These are phyloP conservation scores for Panicum hallii DNA, from an alignment of 202 grass and related monocot genomes.

Conservation along the genomic window DNA sequence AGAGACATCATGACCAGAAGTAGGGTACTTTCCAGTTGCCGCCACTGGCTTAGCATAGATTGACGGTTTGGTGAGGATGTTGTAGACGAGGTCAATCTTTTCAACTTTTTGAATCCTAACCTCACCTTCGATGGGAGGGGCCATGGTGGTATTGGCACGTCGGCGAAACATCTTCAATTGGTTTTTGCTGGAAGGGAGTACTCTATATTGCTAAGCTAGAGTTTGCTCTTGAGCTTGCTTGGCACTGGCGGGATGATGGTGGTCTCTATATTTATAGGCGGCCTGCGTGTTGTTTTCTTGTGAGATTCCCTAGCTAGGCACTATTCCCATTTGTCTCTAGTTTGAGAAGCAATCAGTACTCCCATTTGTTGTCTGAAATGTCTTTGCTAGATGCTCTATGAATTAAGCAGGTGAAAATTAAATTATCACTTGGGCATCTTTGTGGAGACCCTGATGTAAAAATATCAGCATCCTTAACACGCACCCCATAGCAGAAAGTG, in stretches of 20 bases:
- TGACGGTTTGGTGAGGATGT: constrained; percentile 39
- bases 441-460: neutral
- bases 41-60: neutral
- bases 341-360: neutral
- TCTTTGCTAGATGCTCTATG: neutral
- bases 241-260: neutral
- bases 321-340: neutral
- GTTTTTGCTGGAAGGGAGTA: constrained; percentile 11
- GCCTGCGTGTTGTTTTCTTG: neutral
- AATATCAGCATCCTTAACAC: neutral
- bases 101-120: constrained; percentile 56
- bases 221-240: constrained; percentile 4
- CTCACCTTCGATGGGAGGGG: constrained; percentile 27
- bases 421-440: neutral
- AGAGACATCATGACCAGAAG: neutral
- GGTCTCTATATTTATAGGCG: constrained; percentile 38
- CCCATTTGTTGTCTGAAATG: constrained; percentile 18
- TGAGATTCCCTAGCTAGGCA: constrained; percentile 19
- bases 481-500: neutral
- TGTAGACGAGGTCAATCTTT: constrained; percentile 49
- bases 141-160: constrained; percentile 4
- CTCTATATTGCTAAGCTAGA: neutral
- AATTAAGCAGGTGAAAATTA: neutral
- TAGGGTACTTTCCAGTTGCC: neutral
- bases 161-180: constrained; percentile 29